These are phyloP conservation scores for Xylaria digitata DNA, from an alignment of 2,329 filamentous ascomycete species.

Conservation along the genomic window DNA sequence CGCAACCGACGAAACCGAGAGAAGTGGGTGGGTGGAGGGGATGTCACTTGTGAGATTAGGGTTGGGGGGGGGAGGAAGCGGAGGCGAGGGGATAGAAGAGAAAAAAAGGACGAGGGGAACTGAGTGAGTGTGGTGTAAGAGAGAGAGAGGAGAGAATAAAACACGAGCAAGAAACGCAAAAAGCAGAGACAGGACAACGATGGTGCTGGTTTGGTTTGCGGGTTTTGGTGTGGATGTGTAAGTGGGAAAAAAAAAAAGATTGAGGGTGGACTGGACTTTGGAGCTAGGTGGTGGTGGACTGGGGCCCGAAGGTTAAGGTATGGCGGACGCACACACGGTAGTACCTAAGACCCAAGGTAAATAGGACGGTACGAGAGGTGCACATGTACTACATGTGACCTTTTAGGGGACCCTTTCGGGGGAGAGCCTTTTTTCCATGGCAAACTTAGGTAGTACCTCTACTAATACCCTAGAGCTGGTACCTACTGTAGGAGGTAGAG, in stretches of 20 bases:
- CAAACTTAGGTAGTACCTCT: no score
- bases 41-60: slow-evolving; percentile 45
- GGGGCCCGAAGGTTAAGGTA: slow-evolving; percentile 25
- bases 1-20: slow-evolving; percentile 51
- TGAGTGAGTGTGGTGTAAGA: slow-evolving; percentile 45
- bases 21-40: slow-evolving; percentile 48
- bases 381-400: no score
- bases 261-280: slow-evolving; percentile 45
- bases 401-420: no score
- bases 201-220: slow-evolving; percentile 52
- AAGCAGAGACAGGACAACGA: slow-evolving; percentile 52
- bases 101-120: slow-evolving; percentile 46
- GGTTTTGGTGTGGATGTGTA: slow-evolving; percentile 48
- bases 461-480: no score
- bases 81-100: slow-evolving; percentile 42
- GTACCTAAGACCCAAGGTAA: background rate
- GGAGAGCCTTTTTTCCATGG: no score
- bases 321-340: slow-evolving; percentile 10
- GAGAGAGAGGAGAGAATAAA: slow-evolving; percentile 56
- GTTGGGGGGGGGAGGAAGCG: slow-evolving; percentile 44
- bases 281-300: slow-evolving; percentile 39
- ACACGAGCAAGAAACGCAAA: slow-evolving; percentile 50
- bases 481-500: no score
- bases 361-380: background rate
- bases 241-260: slow-evolving; percentile 48